Base-by-base conservation (phyloP, 2,329 filamentous ascomycete species). In the Fusarium compactum region DNA sequence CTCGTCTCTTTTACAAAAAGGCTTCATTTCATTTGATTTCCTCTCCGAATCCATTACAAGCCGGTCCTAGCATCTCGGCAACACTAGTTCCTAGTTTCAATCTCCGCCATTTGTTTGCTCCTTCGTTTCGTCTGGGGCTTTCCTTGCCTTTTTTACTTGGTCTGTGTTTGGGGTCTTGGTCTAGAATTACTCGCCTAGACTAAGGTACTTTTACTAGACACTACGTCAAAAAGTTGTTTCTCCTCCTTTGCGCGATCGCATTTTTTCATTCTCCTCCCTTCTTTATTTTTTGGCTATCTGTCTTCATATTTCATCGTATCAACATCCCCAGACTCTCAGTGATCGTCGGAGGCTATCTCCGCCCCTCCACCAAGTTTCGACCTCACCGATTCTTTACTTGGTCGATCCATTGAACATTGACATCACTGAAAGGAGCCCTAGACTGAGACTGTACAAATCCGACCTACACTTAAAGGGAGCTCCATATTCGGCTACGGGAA, bases 61-160 rank as follows among this genome's bases (percentile, higher is more conserved):
- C 68, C 68, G 55, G 68, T 59, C 64, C 55, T 58, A 60, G 69
- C 61, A 65, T 72, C 66, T 72, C 62, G 69, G 69, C 66, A 72
- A 67, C 52, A 67, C 66, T 72, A 72, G 65, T 58, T 69, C 69
- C 65, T 72, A 70, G 62, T 55, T 71, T 70, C 67, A 69, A 57
- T 65, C 64, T 70, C 66, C 53, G 62, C 65, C 65, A 53, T 59
- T 61, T 48, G 38, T 54, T 58, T 71, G 57, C 54, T 70, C 60
- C 50, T 56, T 66, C 51, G 61, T 55, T 58, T 67, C 32, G 64
- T 70, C 67, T 67, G 50, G 66, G 66, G 62, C 52, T 65, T 55
- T 56, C 53, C 53, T 53, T 53, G 50, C 34, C 24, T 10, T 53
- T 53, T 53, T 46, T 51, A 16, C 58, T 45, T 61, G 55, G 58